These are phyloP conservation scores for Dactylella cylindrospora DNA, from an alignment of 2,329 filamentous ascomycete genomes.

Conservation along the genomic window DNA sequence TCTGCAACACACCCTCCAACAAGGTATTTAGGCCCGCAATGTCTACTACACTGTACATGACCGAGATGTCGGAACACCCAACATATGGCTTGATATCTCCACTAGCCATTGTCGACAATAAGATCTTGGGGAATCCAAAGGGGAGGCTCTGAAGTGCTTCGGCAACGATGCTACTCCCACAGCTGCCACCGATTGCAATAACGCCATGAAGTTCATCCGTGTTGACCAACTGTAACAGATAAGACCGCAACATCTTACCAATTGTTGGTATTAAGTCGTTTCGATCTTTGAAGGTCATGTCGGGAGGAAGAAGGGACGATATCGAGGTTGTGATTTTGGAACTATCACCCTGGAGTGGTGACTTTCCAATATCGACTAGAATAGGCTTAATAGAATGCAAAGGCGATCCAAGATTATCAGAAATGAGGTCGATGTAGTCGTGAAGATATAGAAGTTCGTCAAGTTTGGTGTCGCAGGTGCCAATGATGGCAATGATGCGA, in stretches of 20 bases:
- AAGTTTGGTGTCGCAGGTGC: slow-evolving; percentile 67
- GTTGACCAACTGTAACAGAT: slow-evolving; percentile 10
- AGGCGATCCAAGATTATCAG: not conserved
- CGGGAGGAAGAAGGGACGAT: slow-evolving; percentile 6
- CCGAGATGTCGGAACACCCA: slow-evolving; percentile 67
- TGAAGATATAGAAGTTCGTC: slow-evolving; percentile 62
- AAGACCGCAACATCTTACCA: slow-evolving; percentile 1
- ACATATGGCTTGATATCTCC: slow-evolving; percentile 67
- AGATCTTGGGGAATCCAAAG: slow-evolving; percentile 68
- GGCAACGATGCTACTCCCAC: slow-evolving; percentile 64
- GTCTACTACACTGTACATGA: slow-evolving; percentile 73
- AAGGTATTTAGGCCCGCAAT: slow-evolving; percentile 67
- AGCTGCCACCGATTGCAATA: slow-evolving; percentile 64
- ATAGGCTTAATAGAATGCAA: not conserved
- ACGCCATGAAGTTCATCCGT: slow-evolving; percentile 58
- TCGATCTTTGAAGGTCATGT: not conserved
- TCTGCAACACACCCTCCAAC: slow-evolving; percentile 61
- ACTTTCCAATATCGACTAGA: slow-evolving; percentile 20
- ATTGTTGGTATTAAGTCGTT: slow-evolving; percentile 20
- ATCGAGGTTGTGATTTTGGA: slow-evolving; percentile 12
- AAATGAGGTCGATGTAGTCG: slow-evolving; percentile 46
- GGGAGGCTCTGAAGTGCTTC: slow-evolving; percentile 65
- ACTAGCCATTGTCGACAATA: slow-evolving; percentile 69
- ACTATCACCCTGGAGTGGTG: not conserved
- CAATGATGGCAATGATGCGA: slow-evolving; percentile 55